Conservation (phyloP, 1,284 basidiomycete genomes). For the Xerocomus cyaneibrunnescens region DNA sequence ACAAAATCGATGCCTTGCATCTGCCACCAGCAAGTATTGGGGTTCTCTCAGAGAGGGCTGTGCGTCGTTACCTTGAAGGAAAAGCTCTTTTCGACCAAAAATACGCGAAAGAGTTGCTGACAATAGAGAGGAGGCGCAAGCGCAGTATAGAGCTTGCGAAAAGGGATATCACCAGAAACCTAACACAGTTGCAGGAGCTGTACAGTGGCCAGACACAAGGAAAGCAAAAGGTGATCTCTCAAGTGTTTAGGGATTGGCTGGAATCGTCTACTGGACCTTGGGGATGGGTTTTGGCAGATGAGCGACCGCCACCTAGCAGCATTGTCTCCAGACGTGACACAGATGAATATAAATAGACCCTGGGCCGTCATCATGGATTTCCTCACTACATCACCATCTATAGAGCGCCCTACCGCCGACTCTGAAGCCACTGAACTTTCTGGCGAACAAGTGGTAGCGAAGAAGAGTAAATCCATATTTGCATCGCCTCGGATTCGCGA, state of each 20-base stretch:
- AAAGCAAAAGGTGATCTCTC: constrained; percentile 33
- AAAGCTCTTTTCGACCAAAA: constrained; percentile 58
- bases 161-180: constrained; percentile 52
- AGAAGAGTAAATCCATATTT: constrained; percentile 33
- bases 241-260: constrained; percentile 50
- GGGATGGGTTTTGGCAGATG: constrained; percentile 76
- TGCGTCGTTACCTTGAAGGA: constrained; percentile 65
- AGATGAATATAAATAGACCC: constrained; percentile 69
- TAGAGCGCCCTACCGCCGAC: constrained; percentile 18
- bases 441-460: not conserved
- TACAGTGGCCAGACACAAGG: constrained; percentile 24
- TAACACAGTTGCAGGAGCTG: constrained; percentile 44
- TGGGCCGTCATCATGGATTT: constrained; percentile 67
- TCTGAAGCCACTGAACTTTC: constrained; percentile 11
- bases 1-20: constrained; percentile 64
- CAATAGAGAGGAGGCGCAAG: constrained; percentile 59
- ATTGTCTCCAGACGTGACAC: constrained; percentile 79
- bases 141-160: constrained; percentile 60
- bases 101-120: constrained; percentile 53
- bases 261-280: constrained; percentile 50
- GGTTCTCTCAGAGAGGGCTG: constrained; percentile 59
- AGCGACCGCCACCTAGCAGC: constrained; percentile 78
- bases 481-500: constrained; percentile 21
- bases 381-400: constrained; percentile 46
- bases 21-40: constrained; percentile 69